phyloP scores from a whole-genome alignment of 1,284 basidiomycete species.

The Grifola frondosa region DNA sequence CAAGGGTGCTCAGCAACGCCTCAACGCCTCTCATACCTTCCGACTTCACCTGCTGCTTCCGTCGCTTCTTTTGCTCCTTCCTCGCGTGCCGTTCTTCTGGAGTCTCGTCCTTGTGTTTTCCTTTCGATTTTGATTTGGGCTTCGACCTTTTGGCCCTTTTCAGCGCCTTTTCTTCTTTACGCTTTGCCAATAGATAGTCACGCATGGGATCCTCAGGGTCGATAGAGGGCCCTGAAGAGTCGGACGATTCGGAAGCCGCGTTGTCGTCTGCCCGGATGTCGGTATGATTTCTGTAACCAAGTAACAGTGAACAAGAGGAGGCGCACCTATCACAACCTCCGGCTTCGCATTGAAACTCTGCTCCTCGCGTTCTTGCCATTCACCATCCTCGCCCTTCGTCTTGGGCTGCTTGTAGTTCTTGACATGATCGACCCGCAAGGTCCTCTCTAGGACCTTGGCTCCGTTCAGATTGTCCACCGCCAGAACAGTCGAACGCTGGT shows the following conservation, averaged over 20 bases:
- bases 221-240: constrained; percentile 66
- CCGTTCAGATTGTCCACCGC: constrained; percentile 99
- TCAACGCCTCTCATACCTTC: constrained; percentile 51
- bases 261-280: constrained; percentile 43
- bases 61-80: constrained; percentile 64
- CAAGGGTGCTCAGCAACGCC: constrained; percentile 40
- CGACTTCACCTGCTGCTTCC: constrained; percentile 46
- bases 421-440: constrained; percentile 92
- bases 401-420: constrained; percentile 90
- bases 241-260: constrained; percentile 61
- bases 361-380: constrained; percentile 83
- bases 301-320: neutral
- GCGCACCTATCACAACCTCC: constrained; percentile 62
- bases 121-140: constrained; percentile 49
- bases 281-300: no score
- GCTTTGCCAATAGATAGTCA: constrained; percentile 76
- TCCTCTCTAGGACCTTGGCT: constrained; percentile 83
- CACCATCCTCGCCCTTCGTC: constrained; percentile 80
- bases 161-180: constrained; percentile 63
- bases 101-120: constrained; percentile 70
- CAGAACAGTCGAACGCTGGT: constrained; percentile 93
- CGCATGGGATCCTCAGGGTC: constrained; percentile 99
- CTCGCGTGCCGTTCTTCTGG: constrained; percentile 73
- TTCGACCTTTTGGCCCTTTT: constrained; percentile 57
- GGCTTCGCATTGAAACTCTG: constrained; percentile 86